These are phyloP conservation scores for Trifolium pratense DNA, from an alignment of 306 rosid genomes.

Conservation along the genomic window DNA sequence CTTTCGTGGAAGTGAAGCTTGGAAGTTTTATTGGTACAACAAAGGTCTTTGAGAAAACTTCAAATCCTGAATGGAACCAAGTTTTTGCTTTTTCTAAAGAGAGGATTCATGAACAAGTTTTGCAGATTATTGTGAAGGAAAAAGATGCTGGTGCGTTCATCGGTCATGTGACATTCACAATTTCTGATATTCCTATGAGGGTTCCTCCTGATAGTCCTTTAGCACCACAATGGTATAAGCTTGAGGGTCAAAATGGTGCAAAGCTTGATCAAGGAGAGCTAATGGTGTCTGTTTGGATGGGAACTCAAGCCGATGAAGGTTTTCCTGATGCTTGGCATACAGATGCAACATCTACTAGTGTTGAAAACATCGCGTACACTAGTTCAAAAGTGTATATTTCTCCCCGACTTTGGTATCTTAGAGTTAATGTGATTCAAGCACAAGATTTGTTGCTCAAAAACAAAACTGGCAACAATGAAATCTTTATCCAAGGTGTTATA, in stretches of 20 bases:
- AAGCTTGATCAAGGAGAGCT: slow-evolving; percentile 45
- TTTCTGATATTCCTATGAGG: slow-evolving; percentile 44
- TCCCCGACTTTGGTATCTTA: slow-evolving; percentile 59
- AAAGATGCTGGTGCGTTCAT: slow-evolving; percentile 8
- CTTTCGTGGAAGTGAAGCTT: slow-evolving; percentile 39
- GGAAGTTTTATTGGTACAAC: slow-evolving; percentile 37
- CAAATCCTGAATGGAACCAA: slow-evolving; percentile 40
- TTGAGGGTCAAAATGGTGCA: slow-evolving; percentile 38
- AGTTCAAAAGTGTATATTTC: slow-evolving; percentile 47
- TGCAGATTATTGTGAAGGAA: slow-evolving; percentile 39
- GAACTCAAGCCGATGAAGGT: slow-evolving; percentile 58
- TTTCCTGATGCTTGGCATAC: slow-evolving; percentile 49
- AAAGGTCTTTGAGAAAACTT: slow-evolving; percentile 7
- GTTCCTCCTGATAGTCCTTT: slow-evolving; percentile 55
- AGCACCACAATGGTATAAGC: slow-evolving; percentile 50
- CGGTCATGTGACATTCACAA: slow-evolving; percentile 36
- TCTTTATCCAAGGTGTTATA: slow-evolving; percentile 37
- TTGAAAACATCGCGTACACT: slow-evolving; percentile 35
- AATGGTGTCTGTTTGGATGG: slow-evolving; percentile 63
- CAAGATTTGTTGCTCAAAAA: slow-evolving; percentile 33
- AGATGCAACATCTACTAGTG: slow-evolving; percentile 31
- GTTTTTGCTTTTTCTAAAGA: slow-evolving; percentile 41
- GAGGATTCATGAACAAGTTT: slow-evolving; percentile 31
- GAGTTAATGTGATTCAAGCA: slow-evolving; percentile 55
- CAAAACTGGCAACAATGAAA: slow-evolving; percentile 27